phyloP scores from a whole-genome alignment of 2,329 filamentous ascomycete species.

The Botrytis tulipae region DNA sequence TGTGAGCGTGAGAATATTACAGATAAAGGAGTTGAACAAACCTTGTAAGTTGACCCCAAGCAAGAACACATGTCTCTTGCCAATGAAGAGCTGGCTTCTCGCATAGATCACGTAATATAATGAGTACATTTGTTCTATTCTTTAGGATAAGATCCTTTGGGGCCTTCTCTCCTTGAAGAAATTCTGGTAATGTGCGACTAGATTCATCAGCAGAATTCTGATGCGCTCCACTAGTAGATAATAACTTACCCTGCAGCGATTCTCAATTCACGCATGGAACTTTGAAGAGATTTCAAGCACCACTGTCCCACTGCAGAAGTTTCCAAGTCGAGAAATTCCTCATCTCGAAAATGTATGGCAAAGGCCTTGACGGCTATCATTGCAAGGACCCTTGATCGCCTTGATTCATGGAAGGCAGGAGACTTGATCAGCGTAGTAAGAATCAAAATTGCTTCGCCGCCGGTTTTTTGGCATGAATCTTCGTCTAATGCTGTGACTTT shows the following conservation, averaged over 20 bases:
- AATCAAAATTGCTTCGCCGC: slow-evolving; percentile 44
- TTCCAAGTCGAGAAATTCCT: slow-evolving; percentile 63
- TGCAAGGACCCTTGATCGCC: slow-evolving; percentile 63
- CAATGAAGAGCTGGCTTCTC: slow-evolving; percentile 65
- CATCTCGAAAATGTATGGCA: slow-evolving; percentile 61
- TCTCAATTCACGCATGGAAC: slow-evolving; percentile 80
- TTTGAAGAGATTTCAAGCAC: slow-evolving; percentile 77
- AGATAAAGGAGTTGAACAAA: slow-evolving; percentile 39
- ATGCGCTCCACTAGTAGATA: not conserved
- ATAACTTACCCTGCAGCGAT: slow-evolving; percentile 66
- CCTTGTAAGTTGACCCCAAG: slow-evolving; percentile 81
- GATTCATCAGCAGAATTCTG: slow-evolving; percentile 22
- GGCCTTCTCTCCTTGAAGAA: slow-evolving; percentile 50
- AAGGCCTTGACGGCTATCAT: slow-evolving; percentile 71
- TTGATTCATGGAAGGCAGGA: slow-evolving; percentile 51
- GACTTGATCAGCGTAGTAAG: slow-evolving; percentile 48
- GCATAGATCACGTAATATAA: slow-evolving; percentile 69
- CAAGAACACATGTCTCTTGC: slow-evolving; percentile 81
- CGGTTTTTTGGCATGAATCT: slow-evolving; percentile 26
- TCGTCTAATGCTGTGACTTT: slow-evolving; percentile 26
- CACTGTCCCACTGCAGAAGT: slow-evolving; percentile 70
- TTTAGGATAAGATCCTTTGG: slow-evolving; percentile 47
- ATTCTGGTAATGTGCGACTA: slow-evolving; percentile 63
- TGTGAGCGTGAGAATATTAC: slow-evolving; percentile 20
- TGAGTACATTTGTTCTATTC: slow-evolving; percentile 69